phyloP scores from a whole-genome alignment of 1,139 yeast species.

The Kurtzmaniella quercitrusa region DNA sequence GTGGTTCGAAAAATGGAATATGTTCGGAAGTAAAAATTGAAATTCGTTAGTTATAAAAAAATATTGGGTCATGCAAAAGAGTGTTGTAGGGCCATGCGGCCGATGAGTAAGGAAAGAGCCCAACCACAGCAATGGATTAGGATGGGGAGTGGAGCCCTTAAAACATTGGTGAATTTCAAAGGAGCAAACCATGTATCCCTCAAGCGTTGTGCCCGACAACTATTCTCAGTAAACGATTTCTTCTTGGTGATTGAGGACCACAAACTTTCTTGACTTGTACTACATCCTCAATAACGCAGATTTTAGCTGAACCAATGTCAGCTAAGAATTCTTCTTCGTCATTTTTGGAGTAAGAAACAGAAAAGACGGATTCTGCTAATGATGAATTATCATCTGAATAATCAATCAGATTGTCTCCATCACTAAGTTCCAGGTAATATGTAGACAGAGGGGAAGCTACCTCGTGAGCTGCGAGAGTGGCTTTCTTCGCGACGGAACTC shows the following conservation, averaged over 20 bases:
- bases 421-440: slow-evolving; percentile 3
- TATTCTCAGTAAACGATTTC: slow-evolving; percentile 1
- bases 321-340: slow-evolving; percentile 5
- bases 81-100: background rate
- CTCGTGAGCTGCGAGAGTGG: background rate
- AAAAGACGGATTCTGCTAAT: slow-evolving; percentile 4
- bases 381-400: slow-evolving; percentile 5
- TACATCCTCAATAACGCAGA: slow-evolving; percentile 6
- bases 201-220: background rate
- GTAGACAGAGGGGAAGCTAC: background rate
- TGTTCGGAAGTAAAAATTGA: background rate
- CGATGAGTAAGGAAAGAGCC: background rate
- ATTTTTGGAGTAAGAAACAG: background rate
- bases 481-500: background rate
- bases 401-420: slow-evolving; percentile 5
- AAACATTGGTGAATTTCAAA: background rate
- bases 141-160: background rate
- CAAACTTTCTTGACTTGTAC: slow-evolving; percentile 4
- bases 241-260: background rate
- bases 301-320: slow-evolving; percentile 5
- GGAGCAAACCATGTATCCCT: background rate
- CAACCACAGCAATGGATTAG: background rate
- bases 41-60: background rate
- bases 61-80: background rate
- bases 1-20: background rate